Evolutionary conservation across 345 rosid species (phyloP), one percentile per base, ranked within the genome.

Genomic region (Salix arbutifolia): DNA sequence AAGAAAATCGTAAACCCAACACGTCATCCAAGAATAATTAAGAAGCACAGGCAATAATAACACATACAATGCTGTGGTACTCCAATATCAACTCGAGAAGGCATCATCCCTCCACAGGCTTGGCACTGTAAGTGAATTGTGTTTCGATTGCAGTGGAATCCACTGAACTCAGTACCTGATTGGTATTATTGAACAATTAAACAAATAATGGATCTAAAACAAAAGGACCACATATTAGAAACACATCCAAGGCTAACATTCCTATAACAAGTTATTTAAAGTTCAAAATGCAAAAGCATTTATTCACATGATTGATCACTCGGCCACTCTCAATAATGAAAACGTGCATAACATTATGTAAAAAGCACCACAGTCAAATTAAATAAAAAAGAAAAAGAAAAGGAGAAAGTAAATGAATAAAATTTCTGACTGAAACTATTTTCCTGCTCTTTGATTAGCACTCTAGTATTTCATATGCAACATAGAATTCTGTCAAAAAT

Each of bases 21-120:
- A 44, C 40, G 12, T 17, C 69, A 44, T 65, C 28, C 28, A 65
- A 42, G 61, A 69, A 18, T 25, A 77, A 28, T 31, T 31, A 65
- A 19, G 48, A 17, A 73, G 17, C 25, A 38, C 2, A 61, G 6
- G 35, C 40, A 69, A 65, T n/a, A n/a, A 60, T 65, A 23, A 35
- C 50, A 79, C 97, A 83, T 87, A 95, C 99, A 95, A 76, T 90
- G 94, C 82, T 91, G 94, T 1, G 96, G 97, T n/a, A 85, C 89
- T 78, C 58, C 79, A 42, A 44, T 77, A 79, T 88, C 87, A 74
- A 86, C 64, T 84, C 99, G 89, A 26, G 84, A 87, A 78, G 97
- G 97, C 94, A 95, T 87, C 96, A 91, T 86, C 83, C 96, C 96
- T 44, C 91, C 87, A 82, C 97, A 95, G 71, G 83, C 79, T 70